phyloP scores from a whole-genome alignment of 2,329 filamentous ascomycete genomes.

The Fusarium caatingaense region DNA sequence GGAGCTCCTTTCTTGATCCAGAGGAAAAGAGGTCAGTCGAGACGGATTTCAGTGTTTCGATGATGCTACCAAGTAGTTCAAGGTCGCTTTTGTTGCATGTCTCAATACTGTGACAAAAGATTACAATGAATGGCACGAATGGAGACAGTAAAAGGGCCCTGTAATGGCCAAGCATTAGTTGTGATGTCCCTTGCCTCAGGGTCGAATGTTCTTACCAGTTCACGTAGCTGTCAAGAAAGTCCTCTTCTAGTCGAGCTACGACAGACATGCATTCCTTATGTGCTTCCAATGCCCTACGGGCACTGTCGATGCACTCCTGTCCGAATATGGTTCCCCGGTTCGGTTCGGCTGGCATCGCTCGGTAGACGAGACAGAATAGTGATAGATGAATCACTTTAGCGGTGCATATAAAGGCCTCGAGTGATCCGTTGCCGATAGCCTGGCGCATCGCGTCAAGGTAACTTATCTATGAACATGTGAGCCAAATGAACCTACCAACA shows the following conservation, averaged over 20 bases:
- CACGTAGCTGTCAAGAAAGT: not conserved
- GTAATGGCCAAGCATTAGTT: not conserved
- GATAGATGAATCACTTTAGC: not conserved
- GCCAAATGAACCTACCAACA: accelerated
- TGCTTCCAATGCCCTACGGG: not conserved
- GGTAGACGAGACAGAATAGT: not conserved
- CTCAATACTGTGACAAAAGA: conserved; percentile 16
- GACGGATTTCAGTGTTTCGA: not conserved
- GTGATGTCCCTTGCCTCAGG: not conserved
- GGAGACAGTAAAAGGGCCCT: conserved; percentile 16
- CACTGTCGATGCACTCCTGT: not conserved
- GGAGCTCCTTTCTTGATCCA: not conserved
- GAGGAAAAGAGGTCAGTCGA: not conserved
- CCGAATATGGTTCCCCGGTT: not conserved
- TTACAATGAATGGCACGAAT: conserved; percentile 9
- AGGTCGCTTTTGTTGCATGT: not conserved
- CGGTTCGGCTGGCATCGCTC: not conserved
- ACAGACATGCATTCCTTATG: not conserved
- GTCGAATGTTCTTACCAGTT: not conserved
- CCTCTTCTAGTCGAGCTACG: not conserved
- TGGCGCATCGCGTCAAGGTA: not conserved
- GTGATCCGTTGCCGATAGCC: not conserved
- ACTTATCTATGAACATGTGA: not conserved
- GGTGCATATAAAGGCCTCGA: not conserved
- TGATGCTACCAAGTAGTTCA: not conserved